A percentile compares a stretch with the other conserved stretches of the same genome.
Evolutionary conservation across 495 filamentous ascomycete species (phyloP).

Genomic region (Aspergillus carlsbadensis): DNA sequence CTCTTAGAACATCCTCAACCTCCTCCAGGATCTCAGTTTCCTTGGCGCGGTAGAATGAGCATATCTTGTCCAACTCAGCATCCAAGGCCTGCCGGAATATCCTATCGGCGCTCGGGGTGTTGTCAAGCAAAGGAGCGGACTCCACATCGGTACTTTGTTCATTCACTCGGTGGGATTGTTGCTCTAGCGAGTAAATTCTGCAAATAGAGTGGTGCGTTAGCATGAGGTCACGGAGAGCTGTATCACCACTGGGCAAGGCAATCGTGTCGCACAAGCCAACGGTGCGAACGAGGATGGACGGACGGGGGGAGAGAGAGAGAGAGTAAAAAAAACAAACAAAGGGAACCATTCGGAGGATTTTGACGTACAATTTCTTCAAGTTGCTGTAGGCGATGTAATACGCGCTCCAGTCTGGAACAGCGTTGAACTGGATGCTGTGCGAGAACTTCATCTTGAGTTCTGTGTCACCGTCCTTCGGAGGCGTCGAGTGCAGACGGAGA

Average conservation of each 20-base stretch:
- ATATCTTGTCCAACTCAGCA: constrained; percentile 88
- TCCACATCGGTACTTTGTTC: constrained; percentile 64
- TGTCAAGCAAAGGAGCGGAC: constrained; percentile 75
- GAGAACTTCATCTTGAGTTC: constrained; percentile 97
- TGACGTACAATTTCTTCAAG: constrained; percentile 91
- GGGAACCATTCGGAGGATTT: not conserved
- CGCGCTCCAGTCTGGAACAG: constrained; percentile 97
- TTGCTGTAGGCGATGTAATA: constrained; percentile 98
- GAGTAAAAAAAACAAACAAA: not conserved
- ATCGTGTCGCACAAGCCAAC: not conserved
- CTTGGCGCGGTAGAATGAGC: constrained; percentile 83
- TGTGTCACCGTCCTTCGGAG: constrained; percentile 26
- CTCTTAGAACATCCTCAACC: constrained; percentile 70
- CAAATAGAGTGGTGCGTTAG: constrained; percentile 23
- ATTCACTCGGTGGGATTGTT: constrained; percentile 58
- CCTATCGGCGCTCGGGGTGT: constrained; percentile 64
- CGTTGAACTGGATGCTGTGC: constrained; percentile 98
- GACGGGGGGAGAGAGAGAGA: too few species aligned
- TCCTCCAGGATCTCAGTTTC: constrained; percentile 82
- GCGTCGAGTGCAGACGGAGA: constrained; percentile 29
- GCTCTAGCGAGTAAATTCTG: constrained; percentile 93
- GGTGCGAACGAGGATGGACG: not conserved
- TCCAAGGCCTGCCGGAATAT: constrained; percentile 81
- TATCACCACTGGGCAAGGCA: not conserved
- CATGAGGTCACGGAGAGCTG: not conserved